Conservation (phyloP, 768 basidiomycete species). For the Artomyces pyxidatus region DNA sequence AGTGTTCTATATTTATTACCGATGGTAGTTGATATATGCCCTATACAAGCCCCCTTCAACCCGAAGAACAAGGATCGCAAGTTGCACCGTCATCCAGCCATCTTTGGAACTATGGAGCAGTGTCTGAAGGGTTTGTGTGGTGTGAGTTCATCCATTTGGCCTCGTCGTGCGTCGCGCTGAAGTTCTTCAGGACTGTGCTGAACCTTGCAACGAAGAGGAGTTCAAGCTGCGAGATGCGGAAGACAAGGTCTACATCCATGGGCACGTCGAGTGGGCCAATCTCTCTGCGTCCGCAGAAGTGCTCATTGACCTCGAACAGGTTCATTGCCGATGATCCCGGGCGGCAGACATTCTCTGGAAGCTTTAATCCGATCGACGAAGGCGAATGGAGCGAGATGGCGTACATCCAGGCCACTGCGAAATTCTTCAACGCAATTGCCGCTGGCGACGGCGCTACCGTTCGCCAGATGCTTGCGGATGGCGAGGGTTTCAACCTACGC, state of each 20-base stretch:
- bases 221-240: conserved; percentile 42
- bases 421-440: conserved; percentile 47
- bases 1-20: no score
- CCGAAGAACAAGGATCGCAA: conserved; percentile 53
- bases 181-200: conserved; percentile 48
- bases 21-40: no score
- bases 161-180: background rate
- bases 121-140: conserved; percentile 59
- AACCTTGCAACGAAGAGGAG: conserved; percentile 49
- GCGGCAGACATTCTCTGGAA: conserved; percentile 49
- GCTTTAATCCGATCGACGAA: conserved; percentile 56
- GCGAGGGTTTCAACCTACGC: conserved; percentile 39
- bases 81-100: conserved; percentile 56
- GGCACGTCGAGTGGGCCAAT: conserved; percentile 9
- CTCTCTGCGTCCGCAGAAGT: background rate
- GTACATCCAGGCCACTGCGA: conserved; percentile 43
- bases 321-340: conserved; percentile 54
- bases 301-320: conserved; percentile 19
- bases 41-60: conserved; percentile 56
- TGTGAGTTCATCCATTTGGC: conserved; percentile 23
- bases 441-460: conserved; percentile 34
- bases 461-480: conserved; percentile 29
- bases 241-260: conserved; percentile 45
- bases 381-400: conserved; percentile 58
- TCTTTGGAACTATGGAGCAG: conserved; percentile 51